Evolutionary conservation across 129 eudicot genomes (phyloP), one percentile per base, ranked within the genome.

Genomic region (Glebionis coronaria): DNA sequence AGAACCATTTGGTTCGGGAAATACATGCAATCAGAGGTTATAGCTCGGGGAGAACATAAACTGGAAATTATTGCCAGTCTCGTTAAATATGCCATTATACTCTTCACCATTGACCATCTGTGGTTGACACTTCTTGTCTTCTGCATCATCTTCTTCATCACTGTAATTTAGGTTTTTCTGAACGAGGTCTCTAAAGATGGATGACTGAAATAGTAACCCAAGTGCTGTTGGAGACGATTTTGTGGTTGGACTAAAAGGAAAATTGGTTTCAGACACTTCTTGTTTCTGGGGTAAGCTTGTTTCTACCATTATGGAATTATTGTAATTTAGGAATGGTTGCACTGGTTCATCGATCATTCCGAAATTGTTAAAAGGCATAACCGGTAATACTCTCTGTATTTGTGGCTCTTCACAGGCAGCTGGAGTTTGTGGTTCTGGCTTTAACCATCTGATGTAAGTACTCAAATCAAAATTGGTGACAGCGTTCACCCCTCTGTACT

Each of bases 401-500:
- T 79, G 53, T 71, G 81, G 69, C 47, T 80, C 86, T 44, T 80
- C 84, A 58, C 69, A 29, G 58, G 68, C 45, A 20, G 25, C 69
- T 44, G 75, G 73, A 61, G 79, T 58, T 69, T 83, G 78, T 29
- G 81, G 55, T 67, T 75, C 85, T 75, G 96, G 89, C 68, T 82
- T 88, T 19, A 88, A 68, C 91, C 91, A 85, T 79, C 85, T 78
- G 65, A 88, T 84, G 79, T 88, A 88, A 57, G 85, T 84, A 63
- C 87, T 88, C 62, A 85, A 68, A 72, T 88, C 91, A 46, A 88
- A 88, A 59, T 88, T 88, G 70, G 96, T 88, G 50, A 88, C 83
- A 0, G 96, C 96, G 14, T 85, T 82, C 42, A 85, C 78, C 56
- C 96, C 96, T 78, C 91, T 76, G 78, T 88, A 88, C 68, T 88